Evolutionary conservation across 441 rosid genomes (phyloP).

Genomic region (Lepidium campestre): DNA sequence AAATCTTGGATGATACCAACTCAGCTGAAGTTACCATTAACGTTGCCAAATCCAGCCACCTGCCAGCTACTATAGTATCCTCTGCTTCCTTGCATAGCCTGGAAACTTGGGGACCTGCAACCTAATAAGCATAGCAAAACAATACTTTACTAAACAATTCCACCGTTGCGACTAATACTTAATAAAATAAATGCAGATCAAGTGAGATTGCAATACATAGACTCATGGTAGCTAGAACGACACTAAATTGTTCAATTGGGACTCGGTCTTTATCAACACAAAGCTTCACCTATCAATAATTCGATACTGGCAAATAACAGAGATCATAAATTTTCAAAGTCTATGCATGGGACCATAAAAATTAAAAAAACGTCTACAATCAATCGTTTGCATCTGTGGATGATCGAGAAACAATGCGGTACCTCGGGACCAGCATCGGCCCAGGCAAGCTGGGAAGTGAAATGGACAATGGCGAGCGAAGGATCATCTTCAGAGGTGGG

Average conservation of each 20-base stretch:
- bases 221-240: background rate
- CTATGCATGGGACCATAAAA: background rate
- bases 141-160: background rate
- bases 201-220: background rate
- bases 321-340: background rate
- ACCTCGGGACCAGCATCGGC: constrained; percentile 99
- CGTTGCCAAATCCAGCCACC: constrained; percentile 79
- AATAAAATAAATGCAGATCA: background rate
- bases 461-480: constrained; percentile 76
- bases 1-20: constrained; percentile 73
- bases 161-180: background rate
- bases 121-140: constrained; percentile 33
- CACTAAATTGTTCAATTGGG: background rate
- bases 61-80: constrained; percentile 51
- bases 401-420: background rate
- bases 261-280: background rate
- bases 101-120: constrained; percentile 63
- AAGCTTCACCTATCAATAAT: background rate
- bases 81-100: constrained; percentile 79
- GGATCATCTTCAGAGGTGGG: constrained; percentile 95
- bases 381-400: background rate
- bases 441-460: constrained; percentile 92
- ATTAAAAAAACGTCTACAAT: no score
- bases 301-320: no score
- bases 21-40: constrained; percentile 91